Percentiles rank a stretch among this genome's conserved stretches.
These are phyloP conservation scores for Ceratobasidium sp. DNA, from an alignment of 1,284 basidiomycete species.

Conservation along the genomic window DNA sequence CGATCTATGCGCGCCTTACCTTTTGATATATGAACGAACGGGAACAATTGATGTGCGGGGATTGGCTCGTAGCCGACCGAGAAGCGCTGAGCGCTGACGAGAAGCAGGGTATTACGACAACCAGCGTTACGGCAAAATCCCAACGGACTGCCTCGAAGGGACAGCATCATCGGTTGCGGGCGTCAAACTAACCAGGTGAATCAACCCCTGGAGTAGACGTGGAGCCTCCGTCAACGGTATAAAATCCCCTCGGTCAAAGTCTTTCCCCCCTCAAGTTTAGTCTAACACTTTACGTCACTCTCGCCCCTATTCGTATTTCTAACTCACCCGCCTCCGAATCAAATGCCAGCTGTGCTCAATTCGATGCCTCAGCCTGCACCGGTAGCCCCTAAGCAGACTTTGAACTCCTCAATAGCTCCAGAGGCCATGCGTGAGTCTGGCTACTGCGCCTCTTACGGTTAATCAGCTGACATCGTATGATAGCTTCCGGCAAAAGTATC, in stretches of 20 bases:
- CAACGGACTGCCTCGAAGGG: not conserved
- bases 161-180: not conserved
- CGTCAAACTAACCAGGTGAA: not conserved
- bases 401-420: not conserved
- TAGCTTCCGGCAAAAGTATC: conserved; percentile 32
- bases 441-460: not conserved
- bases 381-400: not conserved
- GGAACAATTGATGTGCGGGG: not conserved
- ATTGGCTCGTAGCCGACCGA: not conserved
- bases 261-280: too few species aligned
- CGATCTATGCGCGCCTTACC: too few species aligned
- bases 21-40: not conserved
- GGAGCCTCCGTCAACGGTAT: not conserved
- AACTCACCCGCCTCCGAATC: not conserved
- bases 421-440: not conserved
- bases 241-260: not conserved
- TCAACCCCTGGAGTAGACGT: not conserved
- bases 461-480: not conserved
- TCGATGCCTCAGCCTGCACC: not conserved
- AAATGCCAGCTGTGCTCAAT: conserved; percentile 11
- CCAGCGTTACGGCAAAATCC: not conserved
- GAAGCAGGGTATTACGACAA: not conserved
- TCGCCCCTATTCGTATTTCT: not conserved
- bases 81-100: not conserved
- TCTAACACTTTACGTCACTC: not conserved